Evolutionary conservation across 768 basidiomycete species (phyloP).

Genomic region (Agaricus bisporus): DNA sequence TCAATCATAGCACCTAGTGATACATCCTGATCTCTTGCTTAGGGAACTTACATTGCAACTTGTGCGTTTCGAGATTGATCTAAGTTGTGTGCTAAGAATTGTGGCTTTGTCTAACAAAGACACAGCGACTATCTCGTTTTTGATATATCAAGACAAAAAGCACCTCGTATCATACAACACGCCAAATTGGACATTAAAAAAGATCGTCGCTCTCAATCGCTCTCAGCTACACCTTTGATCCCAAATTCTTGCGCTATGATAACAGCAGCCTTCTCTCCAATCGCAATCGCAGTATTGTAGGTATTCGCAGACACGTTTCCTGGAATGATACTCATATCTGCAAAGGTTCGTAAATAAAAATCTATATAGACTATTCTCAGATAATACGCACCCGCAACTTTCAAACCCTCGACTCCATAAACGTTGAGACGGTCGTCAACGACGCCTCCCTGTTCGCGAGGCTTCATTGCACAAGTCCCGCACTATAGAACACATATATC

Average conservation of each 20-base stretch:
- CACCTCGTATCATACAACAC: too few relatives aligned
- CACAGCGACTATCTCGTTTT: too few relatives aligned
- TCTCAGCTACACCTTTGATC: conserved; percentile 17
- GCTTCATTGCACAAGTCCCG: conserved; percentile 67
- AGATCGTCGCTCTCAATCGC: background rate
- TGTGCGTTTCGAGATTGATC: too few relatives aligned
- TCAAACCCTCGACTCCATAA: conserved; percentile 51
- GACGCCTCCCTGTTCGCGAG: conserved; percentile 51
- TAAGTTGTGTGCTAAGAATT: too few relatives aligned
- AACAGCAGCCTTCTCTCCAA: conserved; percentile 59
- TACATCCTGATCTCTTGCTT: too few relatives aligned
- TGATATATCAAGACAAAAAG: too few relatives aligned
- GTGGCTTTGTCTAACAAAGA: too few relatives aligned
- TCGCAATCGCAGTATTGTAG: conserved; percentile 34
- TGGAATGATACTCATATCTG: conserved; percentile 35
- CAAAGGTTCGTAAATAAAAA: too few relatives aligned
- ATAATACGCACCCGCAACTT: conserved; percentile 43
- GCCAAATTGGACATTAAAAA: too few relatives aligned
- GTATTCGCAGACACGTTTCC: conserved; percentile 36
- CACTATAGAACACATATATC: conserved; percentile 27
- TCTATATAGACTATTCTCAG: background rate
- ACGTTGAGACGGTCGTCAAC: conserved; percentile 57
- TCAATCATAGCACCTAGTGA: too few relatives aligned
- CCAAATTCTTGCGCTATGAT: conserved; percentile 52
- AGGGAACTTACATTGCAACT: too few relatives aligned